Conservation (phyloP, 306 rosid genomes). For the Lathyrus tuberosus region DNA sequence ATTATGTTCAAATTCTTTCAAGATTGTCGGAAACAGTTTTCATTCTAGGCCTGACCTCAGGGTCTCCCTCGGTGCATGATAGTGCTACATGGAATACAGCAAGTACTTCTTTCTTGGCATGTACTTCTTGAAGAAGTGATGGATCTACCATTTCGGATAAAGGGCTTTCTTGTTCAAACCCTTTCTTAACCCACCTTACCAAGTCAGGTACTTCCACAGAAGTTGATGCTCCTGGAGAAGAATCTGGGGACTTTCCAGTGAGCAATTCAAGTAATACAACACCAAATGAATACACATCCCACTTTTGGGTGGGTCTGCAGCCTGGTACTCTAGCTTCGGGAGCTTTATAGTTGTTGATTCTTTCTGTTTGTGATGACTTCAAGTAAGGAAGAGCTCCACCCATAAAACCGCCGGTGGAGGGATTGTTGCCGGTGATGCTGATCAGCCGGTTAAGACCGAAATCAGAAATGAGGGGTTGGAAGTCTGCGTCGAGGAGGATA, state of each 20-base stretch:
- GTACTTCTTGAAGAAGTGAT: constrained; percentile 78
- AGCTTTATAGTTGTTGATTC: constrained; percentile 72
- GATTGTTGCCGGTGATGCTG: constrained; percentile 86
- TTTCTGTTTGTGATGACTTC: constrained; percentile 71
- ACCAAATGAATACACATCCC: constrained; percentile 93
- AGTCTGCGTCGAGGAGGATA: constrained; percentile 81
- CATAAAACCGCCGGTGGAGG: constrained; percentile 88
- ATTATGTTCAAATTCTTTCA: constrained; percentile 62
- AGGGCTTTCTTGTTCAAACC: constrained; percentile 88
- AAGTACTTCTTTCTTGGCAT: constrained; percentile 87
- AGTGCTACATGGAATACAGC: constrained; percentile 88
- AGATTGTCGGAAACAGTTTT: constrained; percentile 87
- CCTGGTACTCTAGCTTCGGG: constrained; percentile 80
- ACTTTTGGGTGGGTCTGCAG: constrained; percentile 79
- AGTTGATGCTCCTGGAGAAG: constrained; percentile 86
- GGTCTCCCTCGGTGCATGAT: constrained; percentile 85
- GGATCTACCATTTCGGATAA: constrained; percentile 94
- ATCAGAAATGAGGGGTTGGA: constrained; percentile 78
- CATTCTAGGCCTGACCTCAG: constrained; percentile 90
- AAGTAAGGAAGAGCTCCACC: constrained; percentile 89
- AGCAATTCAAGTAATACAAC: constrained; percentile 84
- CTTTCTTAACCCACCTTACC: constrained; percentile 91
- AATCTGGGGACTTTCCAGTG: constrained; percentile 92
- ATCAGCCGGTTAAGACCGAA: constrained; percentile 85
- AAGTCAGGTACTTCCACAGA: constrained; percentile 76